phyloP scores from a whole-genome alignment of 306 rosid genomes.

The Lathyrus oleraceus region DNA sequence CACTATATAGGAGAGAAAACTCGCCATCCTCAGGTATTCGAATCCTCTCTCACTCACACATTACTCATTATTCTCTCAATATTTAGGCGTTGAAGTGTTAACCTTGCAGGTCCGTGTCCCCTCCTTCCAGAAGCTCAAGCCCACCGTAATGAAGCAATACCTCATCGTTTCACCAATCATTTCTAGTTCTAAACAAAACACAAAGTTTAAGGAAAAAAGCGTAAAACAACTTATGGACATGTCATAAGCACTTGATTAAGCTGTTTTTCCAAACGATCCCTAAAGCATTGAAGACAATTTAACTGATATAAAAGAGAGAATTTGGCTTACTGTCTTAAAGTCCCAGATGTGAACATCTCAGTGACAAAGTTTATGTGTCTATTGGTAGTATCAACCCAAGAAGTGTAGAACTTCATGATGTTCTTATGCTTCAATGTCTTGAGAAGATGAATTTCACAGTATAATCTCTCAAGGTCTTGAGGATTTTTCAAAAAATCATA shows the following conservation, averaged over 20 bases:
- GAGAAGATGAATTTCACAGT: slow-evolving; percentile 93
- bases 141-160: too few species aligned
- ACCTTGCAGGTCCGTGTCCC: too few species aligned
- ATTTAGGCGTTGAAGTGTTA: too few species aligned
- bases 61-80: too few species aligned
- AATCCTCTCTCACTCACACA: too few species aligned
- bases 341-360: slow-evolving; percentile 98
- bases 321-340: slow-evolving; percentile 85
- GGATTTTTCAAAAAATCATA: slow-evolving; percentile 72
- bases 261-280: neutral
- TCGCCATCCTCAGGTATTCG: too few species aligned
- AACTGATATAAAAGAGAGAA: neutral
- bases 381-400: slow-evolving; percentile 86
- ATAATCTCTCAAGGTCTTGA: slow-evolving; percentile 84
- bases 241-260: neutral
- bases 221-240: too few species aligned
- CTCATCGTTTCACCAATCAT: too few species aligned
- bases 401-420: slow-evolving; percentile 89
- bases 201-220: too few species aligned
- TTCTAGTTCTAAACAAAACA: too few species aligned
- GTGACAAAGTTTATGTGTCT: slow-evolving; percentile 94
- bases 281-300: neutral
- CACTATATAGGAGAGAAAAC: too few species aligned
- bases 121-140: too few species aligned
- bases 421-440: slow-evolving; percentile 81